Conservation (phyloP, 345 rosid genomes). For the Syzygium jambos region DNA sequence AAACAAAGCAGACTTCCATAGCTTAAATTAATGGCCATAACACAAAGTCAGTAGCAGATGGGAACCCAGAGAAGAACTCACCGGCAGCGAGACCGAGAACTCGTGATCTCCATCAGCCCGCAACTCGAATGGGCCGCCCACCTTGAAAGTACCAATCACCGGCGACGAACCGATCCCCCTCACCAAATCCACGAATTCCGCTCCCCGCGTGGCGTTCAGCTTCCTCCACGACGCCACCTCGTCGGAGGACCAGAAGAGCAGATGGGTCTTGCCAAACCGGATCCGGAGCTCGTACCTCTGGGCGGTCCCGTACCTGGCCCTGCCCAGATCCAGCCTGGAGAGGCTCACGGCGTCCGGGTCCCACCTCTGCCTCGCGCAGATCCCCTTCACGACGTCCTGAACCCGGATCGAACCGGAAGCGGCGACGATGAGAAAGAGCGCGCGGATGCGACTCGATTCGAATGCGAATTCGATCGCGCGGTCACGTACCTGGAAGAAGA, state of each 20-base stretch:
- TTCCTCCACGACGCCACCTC: conserved; percentile 42
- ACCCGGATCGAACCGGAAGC: background rate
- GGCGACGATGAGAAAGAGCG: background rate
- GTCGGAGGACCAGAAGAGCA: conserved; percentile 45
- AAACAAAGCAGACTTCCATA: background rate
- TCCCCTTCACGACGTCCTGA: conserved; percentile 63
- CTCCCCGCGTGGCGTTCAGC: background rate
- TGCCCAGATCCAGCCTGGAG: conserved; percentile 31
- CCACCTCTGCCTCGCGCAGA: conserved; percentile 50
- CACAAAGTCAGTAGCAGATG: background rate
- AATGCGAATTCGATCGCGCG: background rate
- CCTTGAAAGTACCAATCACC: conserved; percentile 31
- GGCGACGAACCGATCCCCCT: conserved; percentile 22
- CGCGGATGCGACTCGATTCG: background rate
- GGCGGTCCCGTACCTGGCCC: conserved; percentile 33
- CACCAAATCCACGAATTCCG: conserved; percentile 28
- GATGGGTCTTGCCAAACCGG: conserved; percentile 43
- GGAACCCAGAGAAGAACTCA: conserved; percentile 1
- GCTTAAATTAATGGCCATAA: background rate
- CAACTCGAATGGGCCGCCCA: conserved; percentile 67
- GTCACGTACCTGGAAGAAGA: conserved; percentile 27
- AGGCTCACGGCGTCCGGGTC: conserved; percentile 28
- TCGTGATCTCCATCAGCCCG: conserved; percentile 23
- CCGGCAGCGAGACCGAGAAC: conserved; percentile 53
- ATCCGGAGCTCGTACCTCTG: conserved; percentile 54